Percentiles rank a stretch among this genome's conserved stretches.
Evolutionary conservation across 2,329 filamentous ascomycete species (phyloP).

Genomic region (Drechmeria coniospora): DNA sequence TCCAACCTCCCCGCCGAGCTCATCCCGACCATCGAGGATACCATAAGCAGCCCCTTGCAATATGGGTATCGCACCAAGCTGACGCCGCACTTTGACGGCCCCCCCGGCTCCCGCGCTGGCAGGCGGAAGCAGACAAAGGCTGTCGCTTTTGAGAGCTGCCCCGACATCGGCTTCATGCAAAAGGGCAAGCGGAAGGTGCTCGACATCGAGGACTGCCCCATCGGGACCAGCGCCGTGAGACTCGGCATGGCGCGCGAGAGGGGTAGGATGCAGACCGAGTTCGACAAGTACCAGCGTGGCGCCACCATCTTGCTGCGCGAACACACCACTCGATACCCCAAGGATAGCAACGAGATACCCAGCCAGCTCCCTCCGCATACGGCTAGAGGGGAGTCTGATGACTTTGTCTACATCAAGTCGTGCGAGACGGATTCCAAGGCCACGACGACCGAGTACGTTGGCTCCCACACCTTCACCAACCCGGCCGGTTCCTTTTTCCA

Average conservation of each 20-base stretch:
- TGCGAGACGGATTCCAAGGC: constrained; percentile 80
- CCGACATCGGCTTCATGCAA: constrained; percentile 77
- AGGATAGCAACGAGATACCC: constrained; percentile 20
- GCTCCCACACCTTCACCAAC: constrained; percentile 72
- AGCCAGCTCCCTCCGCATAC: constrained; percentile 15
- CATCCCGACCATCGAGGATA: constrained; percentile 64
- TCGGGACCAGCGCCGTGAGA: constrained; percentile 75
- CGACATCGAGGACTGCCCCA: constrained; percentile 95
- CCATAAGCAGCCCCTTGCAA: constrained; percentile 77
- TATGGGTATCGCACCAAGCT: constrained; percentile 94
- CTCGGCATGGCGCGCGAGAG: constrained; percentile 67
- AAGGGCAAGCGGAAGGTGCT: constrained; percentile 70
- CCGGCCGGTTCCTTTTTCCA: constrained; percentile 94
- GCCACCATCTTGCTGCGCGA: constrained; percentile 84
- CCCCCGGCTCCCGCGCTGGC: constrained; percentile 37
- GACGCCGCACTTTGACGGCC: constrained; percentile 86
- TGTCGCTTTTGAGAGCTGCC: constrained; percentile 42
- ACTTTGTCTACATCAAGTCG: constrained; percentile 63
- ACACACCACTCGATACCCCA: constrained; percentile 53
- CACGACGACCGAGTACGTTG: constrained; percentile 76
- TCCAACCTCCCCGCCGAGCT: constrained; percentile 63
- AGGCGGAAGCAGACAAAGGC: constrained; percentile 33
- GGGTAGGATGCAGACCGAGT: constrained; percentile 55
- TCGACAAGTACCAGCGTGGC: constrained; percentile 58
- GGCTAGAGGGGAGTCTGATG: constrained; percentile 33